Conservation (phyloP, 2,329 filamentous ascomycete genomes). For the Ophiocordyceps camponoti-rufipedis region DNA sequence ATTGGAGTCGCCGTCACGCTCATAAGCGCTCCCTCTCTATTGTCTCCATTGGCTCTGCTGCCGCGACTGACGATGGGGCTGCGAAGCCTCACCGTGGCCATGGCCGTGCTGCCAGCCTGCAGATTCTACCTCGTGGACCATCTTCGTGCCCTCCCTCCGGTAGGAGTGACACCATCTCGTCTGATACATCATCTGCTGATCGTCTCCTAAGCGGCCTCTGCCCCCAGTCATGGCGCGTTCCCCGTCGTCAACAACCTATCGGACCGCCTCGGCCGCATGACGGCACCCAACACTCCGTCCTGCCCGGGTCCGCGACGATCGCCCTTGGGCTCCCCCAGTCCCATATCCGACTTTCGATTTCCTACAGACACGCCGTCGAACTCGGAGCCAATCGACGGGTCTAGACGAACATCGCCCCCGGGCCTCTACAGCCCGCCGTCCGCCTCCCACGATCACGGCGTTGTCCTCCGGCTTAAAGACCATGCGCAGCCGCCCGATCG, state of each 20-base stretch:
- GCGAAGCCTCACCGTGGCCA: conserved; percentile 41
- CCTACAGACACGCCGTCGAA: conserved; percentile 27
- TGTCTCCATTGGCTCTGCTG: conserved; percentile 50
- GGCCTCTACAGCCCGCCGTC: conserved; percentile 21
- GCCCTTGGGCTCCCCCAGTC: conserved; percentile 21
- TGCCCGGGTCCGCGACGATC: conserved; percentile 17
- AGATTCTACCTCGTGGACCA: conserved; percentile 31
- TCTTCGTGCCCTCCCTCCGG: conserved; percentile 24
- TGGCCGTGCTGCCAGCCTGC: conserved; percentile 63
- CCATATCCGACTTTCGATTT: conserved; percentile 38
- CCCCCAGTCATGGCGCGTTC: conserved; percentile 26
- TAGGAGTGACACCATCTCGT: conserved; percentile 11
- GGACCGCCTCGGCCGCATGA: conserved; percentile 23
- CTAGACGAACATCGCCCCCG: conserved; percentile 15
- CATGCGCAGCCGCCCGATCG: conserved; percentile 35
- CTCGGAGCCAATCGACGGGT: conserved; percentile 12
- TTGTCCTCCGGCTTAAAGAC: conserved; percentile 24
- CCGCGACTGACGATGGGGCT: conserved; percentile 26
- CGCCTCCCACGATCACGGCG: conserved; percentile 14
- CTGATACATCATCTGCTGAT: conserved; percentile 1
- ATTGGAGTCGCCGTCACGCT: conserved; percentile 26
- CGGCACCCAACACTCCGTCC: conserved; percentile 26
- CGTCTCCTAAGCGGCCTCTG: conserved; percentile 11
- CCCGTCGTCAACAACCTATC: conserved; percentile 34
- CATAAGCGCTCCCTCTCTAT: conserved; percentile 70